These are phyloP conservation scores for Apiospora koreana DNA, from an alignment of 2,329 filamentous ascomycete genomes.

Conservation along the genomic window DNA sequence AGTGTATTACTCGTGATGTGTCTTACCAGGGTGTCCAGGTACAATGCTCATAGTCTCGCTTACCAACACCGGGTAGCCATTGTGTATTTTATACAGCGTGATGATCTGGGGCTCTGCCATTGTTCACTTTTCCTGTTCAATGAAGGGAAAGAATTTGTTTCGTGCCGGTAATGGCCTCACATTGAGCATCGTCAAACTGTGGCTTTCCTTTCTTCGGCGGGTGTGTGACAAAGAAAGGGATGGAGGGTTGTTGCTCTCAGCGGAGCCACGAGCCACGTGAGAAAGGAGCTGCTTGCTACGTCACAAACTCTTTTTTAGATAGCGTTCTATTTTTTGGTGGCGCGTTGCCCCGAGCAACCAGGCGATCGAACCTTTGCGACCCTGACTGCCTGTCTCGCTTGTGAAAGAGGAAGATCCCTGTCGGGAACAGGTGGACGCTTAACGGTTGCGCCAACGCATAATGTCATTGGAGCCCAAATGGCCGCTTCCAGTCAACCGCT, in stretches of 20 bases:
- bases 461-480: neutral
- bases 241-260: neutral
- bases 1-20: neutral
- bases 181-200: neutral
- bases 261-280: neutral
- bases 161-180: neutral
- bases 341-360: constrained; percentile 1
- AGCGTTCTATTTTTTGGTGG: neutral
- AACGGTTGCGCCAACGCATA: constrained; percentile 4
- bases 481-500: neutral
- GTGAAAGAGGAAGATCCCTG: constrained; percentile 1
- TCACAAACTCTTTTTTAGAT: neutral
- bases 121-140: neutral
- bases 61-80: neutral
- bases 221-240: neutral
- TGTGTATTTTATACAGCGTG: neutral
- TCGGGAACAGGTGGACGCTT: neutral
- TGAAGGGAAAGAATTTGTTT: neutral
- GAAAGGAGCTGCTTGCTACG: neutral
- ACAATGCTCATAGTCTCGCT: neutral
- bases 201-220: neutral
- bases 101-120: neutral
- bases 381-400: neutral
- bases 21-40: neutral
- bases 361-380: neutral